Conservation (phyloP, 257 asterid species). For the Phtheirospermum japonicum region DNA sequence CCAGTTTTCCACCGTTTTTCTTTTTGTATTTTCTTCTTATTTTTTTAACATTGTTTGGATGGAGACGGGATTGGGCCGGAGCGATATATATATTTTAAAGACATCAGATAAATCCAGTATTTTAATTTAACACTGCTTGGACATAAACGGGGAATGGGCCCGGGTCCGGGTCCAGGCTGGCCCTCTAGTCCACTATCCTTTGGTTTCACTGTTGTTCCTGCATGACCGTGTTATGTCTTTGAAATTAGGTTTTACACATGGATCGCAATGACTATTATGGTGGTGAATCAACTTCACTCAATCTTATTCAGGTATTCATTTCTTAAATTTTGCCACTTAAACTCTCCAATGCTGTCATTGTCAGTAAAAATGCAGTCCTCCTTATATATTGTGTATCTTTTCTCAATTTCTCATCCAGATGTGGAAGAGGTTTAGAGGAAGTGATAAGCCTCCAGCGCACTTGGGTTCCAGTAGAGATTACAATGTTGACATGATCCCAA, state of each 20-base stretch:
- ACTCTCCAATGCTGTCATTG: background rate
- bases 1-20: too few relatives aligned
- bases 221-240: slow-evolving; percentile 12
- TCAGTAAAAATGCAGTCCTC: slow-evolving; percentile 9
- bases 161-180: too few relatives aligned
- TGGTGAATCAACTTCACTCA: slow-evolving; percentile 52
- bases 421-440: slow-evolving; percentile 80
- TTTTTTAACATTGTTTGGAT: too few relatives aligned
- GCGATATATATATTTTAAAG: too few relatives aligned
- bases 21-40: too few relatives aligned
- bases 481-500: slow-evolving; percentile 83
- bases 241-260: slow-evolving; percentile 44
- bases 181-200: too few relatives aligned
- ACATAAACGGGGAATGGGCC: too few relatives aligned
- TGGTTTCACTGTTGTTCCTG: background rate
- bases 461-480: slow-evolving; percentile 81
- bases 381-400: background rate
- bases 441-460: slow-evolving; percentile 65
- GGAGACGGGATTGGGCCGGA: too few relatives aligned
- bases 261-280: slow-evolving; percentile 54
- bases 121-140: too few relatives aligned
- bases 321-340: background rate
- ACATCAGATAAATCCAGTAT: too few relatives aligned
- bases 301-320: slow-evolving; percentile 42
- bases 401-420: slow-evolving; percentile 31